Base-by-base conservation (phyloP, 1,139 yeast species). In the Protomyces lactucae-debilis region DNA sequence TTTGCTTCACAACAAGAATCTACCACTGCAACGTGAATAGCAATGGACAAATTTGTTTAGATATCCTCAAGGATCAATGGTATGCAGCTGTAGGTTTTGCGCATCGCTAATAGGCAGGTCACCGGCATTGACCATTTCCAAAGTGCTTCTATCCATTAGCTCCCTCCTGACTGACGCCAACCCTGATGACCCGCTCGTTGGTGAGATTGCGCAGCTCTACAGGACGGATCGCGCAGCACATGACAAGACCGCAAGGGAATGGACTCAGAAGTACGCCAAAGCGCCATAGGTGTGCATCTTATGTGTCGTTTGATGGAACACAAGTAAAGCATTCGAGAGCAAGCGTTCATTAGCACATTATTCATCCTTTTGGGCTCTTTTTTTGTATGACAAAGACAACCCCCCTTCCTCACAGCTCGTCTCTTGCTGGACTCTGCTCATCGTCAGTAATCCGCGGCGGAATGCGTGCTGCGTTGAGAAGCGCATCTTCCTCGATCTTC, bases 21-120 rank as follows among this genome's bases (percentile, higher is more conserved):
- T 85, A 85, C 79, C 90, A 86, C 71, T 90, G 90, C 66, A 85
- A 86, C 73, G 85, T 85, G 68, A 86, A 85, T 71, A 79, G 83
- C 76, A 77, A 82, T 67, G 90, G 90, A 55, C 83, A 84, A 72
- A 83, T 83, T 68, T 82, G 85, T 72, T 73, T 82, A 56, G 85
- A 82, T 71, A 82, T 82, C 67, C 75, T 78, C 67, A 77, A 78
- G 71, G 67, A 59, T 45, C 63, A 59, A 36, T 59, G 63, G 63
- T 43, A 43, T 43, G 25, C 16, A 4, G 2, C n/a, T 39, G 0
- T 8, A 14, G 2, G 43, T 1, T 9, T 10, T 12, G 8, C 16
- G n/a, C 21, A 43, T 16, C 1, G 18, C 48, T 43, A 10, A 43
- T 12, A 18, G 48, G 14, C 23, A 43, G 48, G 48, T 59, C 63